Evolutionary conservation across 2,329 filamentous ascomycete genomes (phyloP), one percentile per base, ranked within the genome.

Genomic region (Byssochlamys sp.): DNA sequence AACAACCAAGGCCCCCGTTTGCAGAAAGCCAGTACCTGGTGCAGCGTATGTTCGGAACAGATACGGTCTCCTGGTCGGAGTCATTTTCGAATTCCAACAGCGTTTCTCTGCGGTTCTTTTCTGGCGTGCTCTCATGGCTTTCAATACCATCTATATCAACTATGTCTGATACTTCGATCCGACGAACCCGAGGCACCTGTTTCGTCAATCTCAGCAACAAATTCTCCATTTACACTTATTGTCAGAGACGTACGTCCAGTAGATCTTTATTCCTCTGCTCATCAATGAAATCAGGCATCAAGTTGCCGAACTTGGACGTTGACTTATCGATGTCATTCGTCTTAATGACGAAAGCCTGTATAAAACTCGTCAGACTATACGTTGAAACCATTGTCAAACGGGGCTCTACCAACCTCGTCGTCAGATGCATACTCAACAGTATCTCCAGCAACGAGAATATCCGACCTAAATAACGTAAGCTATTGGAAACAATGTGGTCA

Each of bases 241-340:
- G 28, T n/a, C 27, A 31, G 27, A 35, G n/a, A 29, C 67, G 39
- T 61, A 71, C 69, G 60, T 72, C 69, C n/a, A 72, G 55, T 10
- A 70, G 53, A 51, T 71, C 67, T 57, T 70, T 70, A 50, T 64
- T 61, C 33, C 62, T 66, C 48, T 71, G 65, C 4, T 63, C 60
- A 4, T 71, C 68, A 31, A 72, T 65, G 49, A 67, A 66, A 28
- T 57, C 54, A 3, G 63, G 60, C 14, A 69, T 52, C 6, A 62
- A 27, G 1, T 29, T 52, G 1, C 62, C 62, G 28, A 68, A 45
- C 10, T 57, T 56, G 1, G 57, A 26, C 4, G 52, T 50, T 6
- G 57, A 53, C 5, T 55, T 55, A 10, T 64, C 61, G 0, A 62
- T n/a, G 24, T 61, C 59, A 27, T 56, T 55, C 33, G 62, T 61